A percentile compares a stretch with the other conserved stretches of the same genome.
These are phyloP conservation scores for Microstegium vimineum DNA, from an alignment of 176 grass and related monocot species.

Conservation along the genomic window DNA sequence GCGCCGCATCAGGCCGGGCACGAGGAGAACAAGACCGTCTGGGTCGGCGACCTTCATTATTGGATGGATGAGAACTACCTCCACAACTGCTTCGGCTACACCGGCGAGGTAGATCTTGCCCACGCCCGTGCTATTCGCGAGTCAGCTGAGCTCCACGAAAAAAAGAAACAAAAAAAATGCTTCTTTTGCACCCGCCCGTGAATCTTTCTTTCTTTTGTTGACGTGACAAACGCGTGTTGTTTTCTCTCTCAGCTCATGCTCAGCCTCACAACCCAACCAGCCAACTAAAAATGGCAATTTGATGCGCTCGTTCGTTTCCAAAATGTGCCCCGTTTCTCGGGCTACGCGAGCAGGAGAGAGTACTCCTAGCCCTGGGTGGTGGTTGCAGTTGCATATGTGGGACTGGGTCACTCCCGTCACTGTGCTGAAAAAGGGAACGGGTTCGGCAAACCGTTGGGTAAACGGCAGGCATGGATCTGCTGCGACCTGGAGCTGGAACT, in stretches of 20 bases:
- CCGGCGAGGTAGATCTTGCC: constrained; percentile 83
- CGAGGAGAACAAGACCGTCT: constrained; percentile 96
- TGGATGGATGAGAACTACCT: constrained; percentile 99
- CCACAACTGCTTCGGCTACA: constrained; percentile 86
- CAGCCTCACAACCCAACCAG: not conserved
- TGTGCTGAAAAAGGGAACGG: constrained; percentile 39
- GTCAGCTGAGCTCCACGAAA: not conserved
- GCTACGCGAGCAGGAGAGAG: not conserved
- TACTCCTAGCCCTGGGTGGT: too few species aligned
- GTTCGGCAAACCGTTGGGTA: constrained; percentile 32
- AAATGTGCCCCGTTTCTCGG: constrained; percentile 21
- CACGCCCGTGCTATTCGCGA: not conserved
- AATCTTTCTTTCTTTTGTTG: constrained; percentile 30
- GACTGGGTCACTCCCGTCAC: constrained; percentile 38
- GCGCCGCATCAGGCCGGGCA: constrained; percentile 38
- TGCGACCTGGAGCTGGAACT: constrained; percentile 41
- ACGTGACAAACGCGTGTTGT: constrained; percentile 35
- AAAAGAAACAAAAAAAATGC: not conserved
- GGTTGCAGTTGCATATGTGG: constrained; percentile 24
- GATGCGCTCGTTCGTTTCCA: not conserved
- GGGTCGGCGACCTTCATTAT: constrained; percentile 98
- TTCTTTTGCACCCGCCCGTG: not conserved
- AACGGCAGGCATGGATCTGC: constrained; percentile 38
- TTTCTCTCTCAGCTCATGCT: not conserved
- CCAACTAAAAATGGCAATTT: constrained; percentile 28